Evolutionary conservation across 2,329 filamentous ascomycete genomes (phyloP), one percentile per base, ranked within the genome.

Genomic region (Colletotrichum cereale): DNA sequence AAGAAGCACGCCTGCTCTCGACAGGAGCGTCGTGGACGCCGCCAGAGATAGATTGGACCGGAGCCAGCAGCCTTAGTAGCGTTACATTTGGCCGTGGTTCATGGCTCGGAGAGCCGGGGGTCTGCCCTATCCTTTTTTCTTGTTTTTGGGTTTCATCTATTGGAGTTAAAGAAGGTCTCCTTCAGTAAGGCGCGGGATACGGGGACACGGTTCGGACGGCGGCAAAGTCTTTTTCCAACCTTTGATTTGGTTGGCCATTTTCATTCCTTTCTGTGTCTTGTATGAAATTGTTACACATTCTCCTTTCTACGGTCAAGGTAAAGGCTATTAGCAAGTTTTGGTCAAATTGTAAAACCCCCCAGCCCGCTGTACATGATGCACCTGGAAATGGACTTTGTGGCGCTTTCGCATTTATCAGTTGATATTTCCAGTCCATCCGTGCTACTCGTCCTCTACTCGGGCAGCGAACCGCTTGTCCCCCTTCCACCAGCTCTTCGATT

Each of bases 1-100:
- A 16, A 63, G 65, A n/a, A 77, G 75, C 67, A 79, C 77, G 2
- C 77, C 79, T 2, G 74, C 73, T 5, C 74, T 82, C 26, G 77
- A 79, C 40, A 74, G 73, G 53, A 77, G 77, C 42, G 74, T 78
- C 8, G 73, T 79, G n/a, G 76, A 79, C 42, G 77, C 79, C 18
- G 76, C 76, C 4, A 50, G 70, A 21, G 70, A 74, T 21, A 68
- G 73, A 53, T 12, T 81, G 66, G 70, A 70, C 53, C 56, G 70
- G 29, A 73, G 72, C 57, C 72, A 73, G 53, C 69, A 66, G 36
- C 47, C 62, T 44, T 72, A 58, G 40, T 18, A 55, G 69, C 52
- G 47, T 38, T 40, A 26, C 34, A 12, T n/a, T 7, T 29, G 29
- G 24, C 6, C 18, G 3, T 24, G 29, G 21, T 18, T 38, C 12